phyloP scores from a whole-genome alignment of 495 filamentous ascomycete genomes.

The Acidomyces sp. region DNA sequence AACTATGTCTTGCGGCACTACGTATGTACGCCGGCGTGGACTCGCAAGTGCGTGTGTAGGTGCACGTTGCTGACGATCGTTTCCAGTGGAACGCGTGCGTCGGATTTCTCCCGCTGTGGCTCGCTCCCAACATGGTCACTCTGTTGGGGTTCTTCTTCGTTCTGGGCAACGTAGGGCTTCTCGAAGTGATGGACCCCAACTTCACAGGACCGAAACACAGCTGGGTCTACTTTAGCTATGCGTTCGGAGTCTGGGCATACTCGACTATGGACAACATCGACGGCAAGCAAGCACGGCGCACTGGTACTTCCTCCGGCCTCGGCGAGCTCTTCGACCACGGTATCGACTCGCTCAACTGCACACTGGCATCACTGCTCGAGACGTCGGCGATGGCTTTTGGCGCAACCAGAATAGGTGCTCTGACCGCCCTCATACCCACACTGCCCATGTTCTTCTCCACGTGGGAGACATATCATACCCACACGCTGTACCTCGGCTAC shows the following conservation, averaged over 20 bases:
- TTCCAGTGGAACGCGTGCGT: conserved; percentile 93
- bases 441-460: conserved; percentile 99
- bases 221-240: conserved; percentile 19
- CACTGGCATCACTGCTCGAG: conserved; percentile 74
- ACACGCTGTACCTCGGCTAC: conserved; percentile 91
- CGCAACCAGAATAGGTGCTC: conserved; percentile 64
- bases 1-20: conserved; percentile 88
- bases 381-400: conserved; percentile 86
- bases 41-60: neutral
- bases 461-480: conserved; percentile 98
- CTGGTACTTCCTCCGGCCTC: conserved; percentile 84
- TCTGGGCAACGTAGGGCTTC: conserved; percentile 65
- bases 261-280: conserved; percentile 98
- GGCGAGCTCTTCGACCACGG: conserved; percentile 98
- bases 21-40: conserved; percentile 41
- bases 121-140: conserved; percentile 96
- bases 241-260: conserved; percentile 44
- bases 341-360: conserved; percentile 95
- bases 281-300: conserved; percentile 90
- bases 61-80: neutral
- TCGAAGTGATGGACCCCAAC: conserved; percentile 79
- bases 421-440: conserved; percentile 81
- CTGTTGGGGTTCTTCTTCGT: conserved; percentile 92
- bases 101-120: conserved; percentile 81
- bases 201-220: conserved; percentile 70